Evolutionary conservation across 768 basidiomycete genomes (phyloP), one percentile per base, ranked within the genome.

Genomic region (Inosperma sp.): DNA sequence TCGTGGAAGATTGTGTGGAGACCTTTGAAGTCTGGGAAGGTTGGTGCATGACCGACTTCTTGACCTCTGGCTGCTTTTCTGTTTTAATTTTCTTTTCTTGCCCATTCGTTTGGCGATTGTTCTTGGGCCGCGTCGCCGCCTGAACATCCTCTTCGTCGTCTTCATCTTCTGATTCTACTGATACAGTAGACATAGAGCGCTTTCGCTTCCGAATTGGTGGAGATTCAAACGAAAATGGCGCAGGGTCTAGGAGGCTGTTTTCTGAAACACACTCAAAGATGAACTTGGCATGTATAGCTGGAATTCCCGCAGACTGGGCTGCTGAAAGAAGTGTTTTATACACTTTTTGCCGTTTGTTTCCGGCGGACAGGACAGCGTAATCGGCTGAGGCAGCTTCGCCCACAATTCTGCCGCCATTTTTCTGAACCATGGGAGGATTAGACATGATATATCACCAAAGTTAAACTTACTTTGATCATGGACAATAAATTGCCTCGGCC

Each of bases 351-450:
- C 45, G 21, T 29, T 59, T 60, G 14, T 79, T 76, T 21, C 73
- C 72, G 16, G 74, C 62, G 43, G 75, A 76, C 31, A 88, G 67
- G 29, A 90, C 73, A 10, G 76, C 72, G 61, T 78, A 86, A 59
- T 86, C 79, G 5, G 86, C 85, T 10, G 72, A 68, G 7, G 68
- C 63, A n/a, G 80, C 74, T 29, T 74, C 72, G 19, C 72, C 71
- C 9, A 73, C 73, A 43, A 87, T 81, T 53, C 62, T 73, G 7
- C 87, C 87, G 8, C 82, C 84, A 52, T 84, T 72, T 76, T 74
- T 83, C 87, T 90, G 61, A 19, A 44, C 25, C 19, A 23, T 12
- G 37, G 39, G 34, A 45, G 29, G 49, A 29, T 49, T 19, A 30
- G 17, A 49, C 37, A 35, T 22, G 34, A 16, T 5, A 25, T 14